phyloP scores from a whole-genome alignment of 176 grass and related monocot genomes.

The Oryza rufipogon region DNA sequence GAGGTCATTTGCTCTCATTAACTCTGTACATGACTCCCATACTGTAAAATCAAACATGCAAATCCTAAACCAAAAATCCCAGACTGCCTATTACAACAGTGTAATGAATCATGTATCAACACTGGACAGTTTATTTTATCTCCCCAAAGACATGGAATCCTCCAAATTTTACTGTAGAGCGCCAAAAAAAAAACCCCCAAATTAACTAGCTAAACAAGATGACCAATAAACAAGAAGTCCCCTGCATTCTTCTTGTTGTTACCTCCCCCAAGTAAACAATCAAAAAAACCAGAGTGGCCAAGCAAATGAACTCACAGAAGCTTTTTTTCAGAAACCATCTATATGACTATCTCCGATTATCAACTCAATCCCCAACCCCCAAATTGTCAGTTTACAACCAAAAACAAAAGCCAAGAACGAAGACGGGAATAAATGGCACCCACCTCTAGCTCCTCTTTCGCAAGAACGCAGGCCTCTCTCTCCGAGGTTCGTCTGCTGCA shows the following conservation, averaged over 20 bases:
- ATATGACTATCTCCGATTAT: not conserved
- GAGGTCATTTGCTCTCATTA: constrained; percentile 2
- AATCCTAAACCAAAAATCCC: constrained; percentile 16
- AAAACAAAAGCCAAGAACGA: not conserved
- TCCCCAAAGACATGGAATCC: not conserved
- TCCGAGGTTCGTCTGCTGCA: constrained; percentile 11
- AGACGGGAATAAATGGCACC: constrained; percentile 10
- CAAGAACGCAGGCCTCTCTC: not conserved
- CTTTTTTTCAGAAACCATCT: not conserved
- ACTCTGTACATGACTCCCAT: not conserved
- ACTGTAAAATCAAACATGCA: not conserved
- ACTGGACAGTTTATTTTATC: not conserved
- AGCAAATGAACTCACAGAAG: not conserved
- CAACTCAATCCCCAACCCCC: not conserved
- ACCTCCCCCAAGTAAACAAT: not conserved
- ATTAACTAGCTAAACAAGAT: not conserved
- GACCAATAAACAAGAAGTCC: not conserved
- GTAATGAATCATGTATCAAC: too few relatives aligned
- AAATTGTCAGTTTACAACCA: not conserved
- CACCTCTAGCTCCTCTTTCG: constrained; percentile 1
- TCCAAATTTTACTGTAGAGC: not conserved
- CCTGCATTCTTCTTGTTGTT: not conserved
- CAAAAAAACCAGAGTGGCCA: not conserved
- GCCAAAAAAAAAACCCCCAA: not conserved
- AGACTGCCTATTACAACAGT: too few relatives aligned